Evolutionary conservation across 1,284 basidiomycete genomes (phyloP).

Genomic region (Austropuccinia psidii): DNA sequence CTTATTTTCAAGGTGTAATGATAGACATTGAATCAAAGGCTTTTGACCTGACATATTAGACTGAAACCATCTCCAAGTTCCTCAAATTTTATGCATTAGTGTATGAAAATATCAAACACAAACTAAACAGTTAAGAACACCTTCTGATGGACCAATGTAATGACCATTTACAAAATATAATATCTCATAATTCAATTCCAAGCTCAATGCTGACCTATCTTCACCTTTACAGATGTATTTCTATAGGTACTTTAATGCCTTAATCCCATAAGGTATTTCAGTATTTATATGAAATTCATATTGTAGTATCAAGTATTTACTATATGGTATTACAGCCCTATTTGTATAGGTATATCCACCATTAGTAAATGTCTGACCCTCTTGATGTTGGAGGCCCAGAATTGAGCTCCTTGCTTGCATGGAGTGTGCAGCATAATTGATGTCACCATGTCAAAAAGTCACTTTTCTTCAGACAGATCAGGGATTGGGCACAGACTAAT

Average conservation of each 20-base stretch:
- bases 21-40: neutral
- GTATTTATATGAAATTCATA: constrained; percentile 24
- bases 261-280: neutral
- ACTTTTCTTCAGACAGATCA: neutral
- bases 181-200: neutral
- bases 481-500: neutral
- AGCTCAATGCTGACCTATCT: neutral
- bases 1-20: neutral
- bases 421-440: neutral
- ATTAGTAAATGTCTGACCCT: neutral
- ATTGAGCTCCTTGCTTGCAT: neutral
- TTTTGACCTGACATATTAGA: neutral
- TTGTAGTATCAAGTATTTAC: too few species aligned
- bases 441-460: neutral
- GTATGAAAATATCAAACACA: constrained; percentile 45
- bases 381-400: neutral
- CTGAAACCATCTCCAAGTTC: neutral
- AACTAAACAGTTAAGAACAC: constrained; percentile 35
- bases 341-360: neutral
- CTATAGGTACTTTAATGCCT: neutral
- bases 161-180: neutral
- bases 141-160: neutral
- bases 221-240: constrained; percentile 6
- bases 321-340: too few species aligned
- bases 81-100: constrained; percentile 49